These are phyloP conservation scores for Erysiphe neolycopersici DNA, from an alignment of 2,329 filamentous ascomycete species.

Conservation along the genomic window DNA sequence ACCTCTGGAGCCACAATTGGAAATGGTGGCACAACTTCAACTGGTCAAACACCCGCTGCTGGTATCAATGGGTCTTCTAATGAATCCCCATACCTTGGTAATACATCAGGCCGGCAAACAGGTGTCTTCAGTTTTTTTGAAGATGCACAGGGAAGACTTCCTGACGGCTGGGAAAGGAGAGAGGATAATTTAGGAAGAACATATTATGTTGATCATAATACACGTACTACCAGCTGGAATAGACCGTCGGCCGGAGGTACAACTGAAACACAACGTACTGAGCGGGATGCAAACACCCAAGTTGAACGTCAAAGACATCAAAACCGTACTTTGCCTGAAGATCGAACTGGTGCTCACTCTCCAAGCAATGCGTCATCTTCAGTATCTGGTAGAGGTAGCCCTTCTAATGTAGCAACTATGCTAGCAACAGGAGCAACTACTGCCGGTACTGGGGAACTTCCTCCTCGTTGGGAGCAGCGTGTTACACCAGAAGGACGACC, in stretches of 20 bases:
- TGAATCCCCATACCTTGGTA: constrained; percentile 7
- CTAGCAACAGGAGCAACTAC: constrained; percentile 90
- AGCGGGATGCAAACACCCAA: constrained; percentile 74
- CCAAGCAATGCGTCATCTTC: constrained; percentile 27
- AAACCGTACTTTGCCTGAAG: constrained; percentile 84
- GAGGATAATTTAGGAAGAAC: constrained; percentile 88
- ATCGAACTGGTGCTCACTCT: constrained; percentile 79
- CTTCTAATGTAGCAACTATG: constrained; percentile 44
- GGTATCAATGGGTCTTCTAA: constrained; percentile 10
- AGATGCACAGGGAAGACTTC: constrained; percentile 77
- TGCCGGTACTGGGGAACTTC: constrained; percentile 79
- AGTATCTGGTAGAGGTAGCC: constrained; percentile 4
- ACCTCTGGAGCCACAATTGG: constrained; percentile 6
- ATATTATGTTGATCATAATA: constrained; percentile 97
- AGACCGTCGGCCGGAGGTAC: constrained; percentile 59
- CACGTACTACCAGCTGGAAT: constrained; percentile 87
- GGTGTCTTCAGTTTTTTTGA: constrained; percentile 72
- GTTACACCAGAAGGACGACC: constrained; percentile 83
- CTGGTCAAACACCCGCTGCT: constrained; percentile 13
- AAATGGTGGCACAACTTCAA: constrained; percentile 11
- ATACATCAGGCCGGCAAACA: constrained; percentile 5
- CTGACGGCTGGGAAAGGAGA: constrained; percentile 81
- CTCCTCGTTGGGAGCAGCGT: constrained; percentile 86
- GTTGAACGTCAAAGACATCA: constrained; percentile 83
- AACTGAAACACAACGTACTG: constrained; percentile 46